phyloP scores from a whole-genome alignment of 768 basidiomycete species.

The Amanita subjunquillea region DNA sequence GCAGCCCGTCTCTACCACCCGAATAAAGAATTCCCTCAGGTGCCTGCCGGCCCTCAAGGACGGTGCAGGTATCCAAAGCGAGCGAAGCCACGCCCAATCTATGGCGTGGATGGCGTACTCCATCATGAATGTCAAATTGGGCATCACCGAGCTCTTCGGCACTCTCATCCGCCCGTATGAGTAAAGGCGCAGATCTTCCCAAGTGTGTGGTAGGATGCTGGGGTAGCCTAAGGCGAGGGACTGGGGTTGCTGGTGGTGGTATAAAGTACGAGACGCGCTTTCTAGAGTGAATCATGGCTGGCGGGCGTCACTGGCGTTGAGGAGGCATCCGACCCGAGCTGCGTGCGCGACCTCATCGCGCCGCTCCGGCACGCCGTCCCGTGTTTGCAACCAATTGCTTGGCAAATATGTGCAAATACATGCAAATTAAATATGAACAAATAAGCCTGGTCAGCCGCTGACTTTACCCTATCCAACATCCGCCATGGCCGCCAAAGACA shows the following conservation, averaged over 20 bases:
- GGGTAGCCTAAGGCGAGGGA: slow-evolving; percentile 64
- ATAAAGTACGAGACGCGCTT: slow-evolving; percentile 84
- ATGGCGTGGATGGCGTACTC: slow-evolving; percentile 57
- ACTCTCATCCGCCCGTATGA: neutral
- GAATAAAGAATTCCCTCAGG: slow-evolving; percentile 89
- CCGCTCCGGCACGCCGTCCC: too few relatives aligned
- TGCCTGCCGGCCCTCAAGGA: slow-evolving; percentile 46
- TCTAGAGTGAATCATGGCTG: slow-evolving; percentile 25
- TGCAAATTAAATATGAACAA: neutral
- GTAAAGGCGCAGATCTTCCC: slow-evolving; percentile 23
- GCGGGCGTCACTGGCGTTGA: neutral
- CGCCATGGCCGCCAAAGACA: slow-evolving; percentile 20
- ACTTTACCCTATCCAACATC: neutral
- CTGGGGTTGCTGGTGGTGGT: slow-evolving; percentile 53
- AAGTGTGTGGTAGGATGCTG: slow-evolving; percentile 49
- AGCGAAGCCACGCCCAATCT: slow-evolving; percentile 79
- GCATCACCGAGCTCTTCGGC: neutral
- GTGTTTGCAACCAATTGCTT: too few relatives aligned
- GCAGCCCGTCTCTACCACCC: slow-evolving; percentile 79
- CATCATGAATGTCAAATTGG: neutral
- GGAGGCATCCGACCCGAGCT: too few relatives aligned
- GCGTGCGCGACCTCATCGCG: too few relatives aligned
- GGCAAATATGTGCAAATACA: neutral
- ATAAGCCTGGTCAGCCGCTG: neutral
- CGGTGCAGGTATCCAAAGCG: slow-evolving; percentile 80